A percentile compares a stretch with the other conserved stretches of the same genome.
Conservation (phyloP, 306 rosid genomes). For the Leucaena leucocephala region DNA sequence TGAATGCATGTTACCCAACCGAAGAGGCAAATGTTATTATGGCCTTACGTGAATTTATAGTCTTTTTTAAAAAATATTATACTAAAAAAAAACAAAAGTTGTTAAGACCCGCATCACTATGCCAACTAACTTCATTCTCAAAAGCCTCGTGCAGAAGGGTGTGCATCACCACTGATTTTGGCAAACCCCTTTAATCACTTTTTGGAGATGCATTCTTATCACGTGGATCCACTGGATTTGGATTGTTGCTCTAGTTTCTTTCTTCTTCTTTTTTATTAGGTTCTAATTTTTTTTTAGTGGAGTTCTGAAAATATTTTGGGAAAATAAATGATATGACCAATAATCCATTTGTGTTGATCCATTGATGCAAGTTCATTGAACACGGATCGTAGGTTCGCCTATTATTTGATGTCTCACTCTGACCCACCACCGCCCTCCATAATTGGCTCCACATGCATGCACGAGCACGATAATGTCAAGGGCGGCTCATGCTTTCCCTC, state of each 20-base stretch:
- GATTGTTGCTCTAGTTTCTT: not conserved
- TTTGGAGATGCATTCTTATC: not conserved
- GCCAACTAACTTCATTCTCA: not conserved
- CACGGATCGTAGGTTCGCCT: not conserved
- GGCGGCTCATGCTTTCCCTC: not conserved
- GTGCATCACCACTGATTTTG: too few species aligned
- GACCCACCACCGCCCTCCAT: not conserved
- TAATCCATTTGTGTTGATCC: not conserved
- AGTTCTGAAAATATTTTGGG: too few species aligned
- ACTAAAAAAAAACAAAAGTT: too few species aligned
- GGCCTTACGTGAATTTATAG: not conserved
- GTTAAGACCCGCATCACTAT: not conserved
- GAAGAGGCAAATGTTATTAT: not conserved
- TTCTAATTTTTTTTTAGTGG: too few species aligned
- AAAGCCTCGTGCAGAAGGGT: too few species aligned
- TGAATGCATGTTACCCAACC: not conserved
- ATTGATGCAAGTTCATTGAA: not conserved
- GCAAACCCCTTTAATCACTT: too few species aligned
- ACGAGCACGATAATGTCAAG: constrained; percentile 27
- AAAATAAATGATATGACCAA: not conserved
- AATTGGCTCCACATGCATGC: constrained; percentile 23
- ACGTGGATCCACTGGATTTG: not conserved
- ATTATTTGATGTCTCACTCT: not conserved
- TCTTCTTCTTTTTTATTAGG: too few species aligned
- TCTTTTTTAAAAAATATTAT: too few species aligned